Conservation (phyloP, 345 rosid genomes). For the Melastoma malabathricum region DNA sequence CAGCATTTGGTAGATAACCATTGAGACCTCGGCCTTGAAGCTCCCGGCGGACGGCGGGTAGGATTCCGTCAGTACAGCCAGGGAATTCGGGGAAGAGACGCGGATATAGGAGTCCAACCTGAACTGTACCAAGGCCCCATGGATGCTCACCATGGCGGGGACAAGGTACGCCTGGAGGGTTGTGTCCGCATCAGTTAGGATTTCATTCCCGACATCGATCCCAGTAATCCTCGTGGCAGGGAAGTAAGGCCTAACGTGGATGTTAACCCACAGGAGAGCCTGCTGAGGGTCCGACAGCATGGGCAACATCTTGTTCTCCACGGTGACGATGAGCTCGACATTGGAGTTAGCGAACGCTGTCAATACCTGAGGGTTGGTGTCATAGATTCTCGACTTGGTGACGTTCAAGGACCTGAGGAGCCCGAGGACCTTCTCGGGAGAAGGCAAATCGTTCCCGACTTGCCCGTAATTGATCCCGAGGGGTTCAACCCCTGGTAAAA, state of each 20-base stretch:
- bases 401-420: conserved; percentile 52
- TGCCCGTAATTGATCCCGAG: conserved; percentile 93
- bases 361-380: conserved; percentile 67
- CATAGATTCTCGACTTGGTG: conserved; percentile 68
- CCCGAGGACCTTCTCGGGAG: conserved; percentile 52
- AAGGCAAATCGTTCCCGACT: conserved; percentile 62
- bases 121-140: conserved; percentile 51
- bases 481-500: conserved; percentile 21
- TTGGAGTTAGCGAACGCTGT: conserved; percentile 64
- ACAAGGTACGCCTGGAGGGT: conserved; percentile 40
- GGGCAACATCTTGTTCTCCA: conserved; percentile 62
- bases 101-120: conserved; percentile 58
- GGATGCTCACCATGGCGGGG: conserved; percentile 70
- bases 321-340: conserved; percentile 62
- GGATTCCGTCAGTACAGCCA: conserved; percentile 59
- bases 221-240: conserved; percentile 60
- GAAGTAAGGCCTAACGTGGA: conserved; percentile 56
- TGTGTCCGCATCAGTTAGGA: conserved; percentile 43
- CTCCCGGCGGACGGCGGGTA: conserved; percentile 84
- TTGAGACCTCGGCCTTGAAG: conserved; percentile 43
- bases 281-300: conserved; percentile 49
- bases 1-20: conserved; percentile 47
- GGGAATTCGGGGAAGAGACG: conserved; percentile 64
- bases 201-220: conserved; percentile 66
- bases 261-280: conserved; percentile 67